Evolutionary conservation across 352 stramenopile species (phyloP), one percentile per base, ranked within the genome.

Genomic region (Plasmopara viticola): DNA sequence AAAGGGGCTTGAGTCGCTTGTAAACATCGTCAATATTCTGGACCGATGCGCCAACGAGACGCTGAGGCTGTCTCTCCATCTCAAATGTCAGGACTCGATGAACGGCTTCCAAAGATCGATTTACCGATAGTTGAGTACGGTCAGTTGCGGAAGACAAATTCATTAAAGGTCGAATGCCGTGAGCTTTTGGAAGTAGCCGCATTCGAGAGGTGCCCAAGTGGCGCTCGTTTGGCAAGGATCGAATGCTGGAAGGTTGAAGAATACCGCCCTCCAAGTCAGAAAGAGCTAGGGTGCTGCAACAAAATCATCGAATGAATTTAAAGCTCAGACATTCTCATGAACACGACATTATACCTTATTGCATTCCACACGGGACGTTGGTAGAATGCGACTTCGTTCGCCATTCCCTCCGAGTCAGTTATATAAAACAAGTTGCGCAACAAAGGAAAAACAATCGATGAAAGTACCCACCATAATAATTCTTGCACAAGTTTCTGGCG

Each of bases 351-450:
- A 14, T n/a, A 68, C 74, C 41, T 72, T 57, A 92, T 81, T 12
- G 56, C 56, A 53, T 63, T 78, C 82, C 82, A 92, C 14, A 92
- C 70, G 12, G 63, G 61, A 28, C 78, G 73, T 14, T 83, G 76
- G 48, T 84, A 92, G 52, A 70, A 92, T 6, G 66, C 54, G 8
- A 90, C 70, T 9, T 88, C 74, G 33, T 89, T 87, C 4, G 68
- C 75, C 46, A 66, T 69, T 12, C 79, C 82, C 60, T 92, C 82
- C 2, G 58, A 45, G 38, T 89, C 78, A 1, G 82, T 92, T 46
- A 88, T 75, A 58, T 87, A 92, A 60, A 89, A 90, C 42, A 81
- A 52, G 31, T 69, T 78, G 8, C 68, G 71, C 25, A 92, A 41
- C 3, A 88, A 33, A 6, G 82, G 77, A 18, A 84, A 87, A 0